Conservation (phyloP, 768 basidiomycete species). For the Suillus luteus region DNA sequence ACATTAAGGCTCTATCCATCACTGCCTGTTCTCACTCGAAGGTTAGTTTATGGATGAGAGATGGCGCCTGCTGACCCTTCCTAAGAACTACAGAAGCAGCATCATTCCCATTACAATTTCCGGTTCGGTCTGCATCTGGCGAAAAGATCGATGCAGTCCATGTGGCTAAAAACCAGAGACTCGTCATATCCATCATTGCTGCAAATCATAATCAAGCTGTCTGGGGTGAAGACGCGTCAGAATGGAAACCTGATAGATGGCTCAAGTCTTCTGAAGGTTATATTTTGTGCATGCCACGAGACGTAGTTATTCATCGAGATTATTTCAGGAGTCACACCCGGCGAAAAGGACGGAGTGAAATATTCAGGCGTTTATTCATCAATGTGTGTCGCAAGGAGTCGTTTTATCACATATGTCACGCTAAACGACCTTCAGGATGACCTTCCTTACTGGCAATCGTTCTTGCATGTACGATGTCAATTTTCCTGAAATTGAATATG, state of each 20-base stretch:
- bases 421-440: conserved; percentile 35
- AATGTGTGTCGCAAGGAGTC: conserved; percentile 35
- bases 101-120: conserved; percentile 36
- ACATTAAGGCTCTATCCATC: conserved; percentile 45
- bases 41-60: conserved; percentile 29
- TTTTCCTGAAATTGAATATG: neutral
- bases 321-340: conserved; percentile 4
- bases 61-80: conserved; percentile 8
- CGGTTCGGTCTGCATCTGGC: conserved; percentile 16
- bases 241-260: conserved; percentile 55
- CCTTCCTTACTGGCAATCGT: conserved; percentile 49
- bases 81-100: conserved; percentile 41
- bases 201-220: conserved; percentile 44
- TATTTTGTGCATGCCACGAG: neutral
- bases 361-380: conserved; percentile 47
- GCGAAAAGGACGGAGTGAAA: conserved; percentile 18
- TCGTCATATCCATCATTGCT: conserved; percentile 45
- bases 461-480: conserved; percentile 42
- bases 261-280: conserved; percentile 21
- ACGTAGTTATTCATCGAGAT: neutral
- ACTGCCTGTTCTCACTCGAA: conserved; percentile 43
- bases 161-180: conserved; percentile 43
- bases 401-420: neutral
- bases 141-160: conserved; percentile 30
- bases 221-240: conserved; percentile 43